Base-by-base conservation (phyloP, 108 stramenopile species). In the Nitzschia palea region DNA sequence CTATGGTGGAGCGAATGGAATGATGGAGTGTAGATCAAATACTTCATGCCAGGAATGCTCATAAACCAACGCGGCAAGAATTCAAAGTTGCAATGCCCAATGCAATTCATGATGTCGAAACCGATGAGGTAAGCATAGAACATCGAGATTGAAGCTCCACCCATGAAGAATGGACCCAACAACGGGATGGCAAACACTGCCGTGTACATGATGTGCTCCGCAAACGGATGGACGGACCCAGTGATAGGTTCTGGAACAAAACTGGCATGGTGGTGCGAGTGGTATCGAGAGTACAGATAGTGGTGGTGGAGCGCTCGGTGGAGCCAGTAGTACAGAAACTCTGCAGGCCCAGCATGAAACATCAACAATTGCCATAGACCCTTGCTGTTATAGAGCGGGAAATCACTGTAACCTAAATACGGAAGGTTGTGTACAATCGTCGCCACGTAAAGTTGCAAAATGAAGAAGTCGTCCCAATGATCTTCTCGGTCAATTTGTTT, bases 31-130 rank as follows among this genome's bases (percentile, higher is more conserved):
- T 70, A 70, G 45, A 70, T 61, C 57, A 70, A 56, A 27, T 70
- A 70, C 40, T 68, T 68, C 55, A 68, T 50, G 4, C 67, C 67
- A 25, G 67, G 67, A 25, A 68, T 68, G n/a, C 55, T 68, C 67
- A 68, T 68, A 43, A 68, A 57, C 67, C 55, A 55, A 0, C 67
- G 54, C 10, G 67, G 67, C 8, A 68, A 22, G 35, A 68, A 68
- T 18, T 68, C 67, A 35, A 68, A 68, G 28, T 68, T 68, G 55
- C 67, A 68, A 31, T 68, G 67, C 26, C 67, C 67, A 30, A 68
- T 68, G 44, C 35, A 36, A 18, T 68, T 68, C 67, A 68, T 68
- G 10, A 68, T 18, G 35, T 68, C 67, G 42, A 68, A 68, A 4
- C 67, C 67, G 32, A 68, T 30, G 5, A 68, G 30, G 35, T 68